phyloP scores from a whole-genome alignment of 2,329 filamentous ascomycete genomes.

The Penicillium sclerotigenum region DNA sequence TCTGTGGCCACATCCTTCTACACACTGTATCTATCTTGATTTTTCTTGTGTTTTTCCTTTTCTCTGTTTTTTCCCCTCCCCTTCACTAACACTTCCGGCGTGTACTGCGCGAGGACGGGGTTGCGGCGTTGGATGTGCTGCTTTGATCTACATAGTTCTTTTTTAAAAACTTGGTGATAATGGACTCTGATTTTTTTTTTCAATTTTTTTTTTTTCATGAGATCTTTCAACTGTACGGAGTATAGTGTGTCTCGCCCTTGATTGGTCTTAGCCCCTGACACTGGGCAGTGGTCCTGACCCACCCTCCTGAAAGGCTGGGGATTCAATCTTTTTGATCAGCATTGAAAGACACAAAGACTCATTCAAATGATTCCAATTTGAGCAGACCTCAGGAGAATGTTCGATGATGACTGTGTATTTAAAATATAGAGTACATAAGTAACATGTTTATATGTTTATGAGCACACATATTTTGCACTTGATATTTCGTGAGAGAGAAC shows the following conservation, averaged over 20 bases:
- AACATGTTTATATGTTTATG: too few species aligned
- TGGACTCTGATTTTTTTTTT: not conserved
- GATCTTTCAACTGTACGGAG: not conserved
- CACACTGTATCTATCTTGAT: constrained; percentile 14
- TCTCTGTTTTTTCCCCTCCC: not conserved
- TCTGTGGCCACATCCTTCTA: not conserved
- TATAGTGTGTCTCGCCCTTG: not conserved
- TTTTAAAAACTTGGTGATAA: not conserved
- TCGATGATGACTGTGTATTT: not conserved
- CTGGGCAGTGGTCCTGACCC: not conserved
- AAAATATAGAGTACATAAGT: not conserved
- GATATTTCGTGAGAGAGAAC: too few species aligned
- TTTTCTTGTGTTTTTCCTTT: not conserved
- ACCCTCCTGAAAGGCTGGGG: not conserved
- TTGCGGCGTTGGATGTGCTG: constrained; percentile 7
- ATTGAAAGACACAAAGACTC: not conserved
- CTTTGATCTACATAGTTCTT: not conserved
- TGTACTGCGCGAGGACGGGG: constrained; percentile 7
- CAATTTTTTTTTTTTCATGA: not conserved
- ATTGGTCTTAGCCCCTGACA: constrained; percentile 1
- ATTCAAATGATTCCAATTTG: too few species aligned
- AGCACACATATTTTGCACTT: not conserved
- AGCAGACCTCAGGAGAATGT: too few species aligned
- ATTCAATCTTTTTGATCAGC: not conserved
- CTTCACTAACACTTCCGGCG: constrained; percentile 2